A percentile compares a stretch with the other conserved stretches of the same genome.
These are phyloP conservation scores for Lachancea cidri DNA, from an alignment of 805 yeast genomes.

Conservation along the genomic window DNA sequence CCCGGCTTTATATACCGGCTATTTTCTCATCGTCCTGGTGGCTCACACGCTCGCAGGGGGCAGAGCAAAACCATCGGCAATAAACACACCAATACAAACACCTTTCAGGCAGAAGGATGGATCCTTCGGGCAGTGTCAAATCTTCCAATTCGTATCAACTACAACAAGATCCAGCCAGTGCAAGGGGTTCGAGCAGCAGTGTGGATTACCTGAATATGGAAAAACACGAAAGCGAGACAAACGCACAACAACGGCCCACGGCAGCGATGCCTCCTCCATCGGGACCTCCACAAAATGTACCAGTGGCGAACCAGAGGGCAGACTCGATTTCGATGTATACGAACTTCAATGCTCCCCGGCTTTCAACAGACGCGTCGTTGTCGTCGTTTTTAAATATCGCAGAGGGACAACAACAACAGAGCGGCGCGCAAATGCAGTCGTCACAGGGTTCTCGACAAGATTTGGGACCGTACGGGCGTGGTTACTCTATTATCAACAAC, in stretches of 20 bases:
- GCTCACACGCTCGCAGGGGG: slow-evolving; percentile 1
- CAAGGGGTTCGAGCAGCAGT: background rate
- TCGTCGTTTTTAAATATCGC: slow-evolving; percentile 23
- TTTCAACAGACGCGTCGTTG: slow-evolving; percentile 23
- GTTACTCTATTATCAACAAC: slow-evolving; percentile 30
- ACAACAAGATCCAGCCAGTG: background rate
- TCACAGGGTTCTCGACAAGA: slow-evolving; percentile 10
- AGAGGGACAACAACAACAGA: slow-evolving; percentile 13
- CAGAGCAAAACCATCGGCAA: background rate
- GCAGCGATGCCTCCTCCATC: slow-evolving; percentile 14
- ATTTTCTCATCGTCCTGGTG: background rate
- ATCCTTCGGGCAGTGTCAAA: background rate
- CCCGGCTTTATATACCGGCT: background rate
- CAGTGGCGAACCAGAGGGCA: slow-evolving; percentile 9
- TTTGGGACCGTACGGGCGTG: slow-evolving; percentile 24
- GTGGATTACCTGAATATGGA: slow-evolving; percentile 3
- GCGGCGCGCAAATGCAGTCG: slow-evolving; percentile 1
- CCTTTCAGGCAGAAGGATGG: background rate
- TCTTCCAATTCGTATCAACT: background rate
- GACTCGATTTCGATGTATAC: slow-evolving; percentile 20
- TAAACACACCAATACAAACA: background rate
- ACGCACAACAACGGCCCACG: slow-evolving; percentile 4
- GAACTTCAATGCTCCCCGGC: slow-evolving; percentile 17
- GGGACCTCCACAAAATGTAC: slow-evolving; percentile 5
- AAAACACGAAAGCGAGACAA: slow-evolving; percentile 7